These are phyloP conservation scores for Nannizzia gypsea DNA, from an alignment of 2,329 filamentous ascomycete species.

Conservation along the genomic window DNA sequence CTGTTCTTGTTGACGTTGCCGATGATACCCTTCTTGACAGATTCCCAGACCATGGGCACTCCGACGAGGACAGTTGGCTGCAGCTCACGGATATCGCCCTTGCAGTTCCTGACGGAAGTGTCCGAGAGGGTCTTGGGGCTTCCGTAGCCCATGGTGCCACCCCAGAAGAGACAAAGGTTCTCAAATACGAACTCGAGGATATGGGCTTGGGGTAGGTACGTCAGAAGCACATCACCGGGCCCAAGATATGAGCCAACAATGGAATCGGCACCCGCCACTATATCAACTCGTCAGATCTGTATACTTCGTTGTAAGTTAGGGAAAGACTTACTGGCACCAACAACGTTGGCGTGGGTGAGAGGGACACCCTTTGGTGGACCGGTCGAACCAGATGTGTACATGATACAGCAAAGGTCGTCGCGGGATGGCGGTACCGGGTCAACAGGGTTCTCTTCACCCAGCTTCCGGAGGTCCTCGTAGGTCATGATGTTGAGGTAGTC, in stretches of 20 bases:
- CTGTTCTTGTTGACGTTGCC: slow-evolving; percentile 62
- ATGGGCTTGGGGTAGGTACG: slow-evolving; percentile 87
- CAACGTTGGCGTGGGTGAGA: slow-evolving; percentile 64
- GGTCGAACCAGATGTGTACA: slow-evolving; percentile 73
- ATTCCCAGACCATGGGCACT: slow-evolving; percentile 95
- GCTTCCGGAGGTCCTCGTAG: slow-evolving; percentile 41
- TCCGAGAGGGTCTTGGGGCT: slow-evolving; percentile 83
- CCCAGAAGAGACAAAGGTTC: slow-evolving; percentile 78
- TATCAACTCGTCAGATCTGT: neutral
- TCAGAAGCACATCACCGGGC: slow-evolving; percentile 66
- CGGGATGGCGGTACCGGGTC: slow-evolving; percentile 57
- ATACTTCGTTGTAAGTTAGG: neutral
- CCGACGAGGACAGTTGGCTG: slow-evolving; percentile 81
- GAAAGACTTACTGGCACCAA: slow-evolving; percentile 57
- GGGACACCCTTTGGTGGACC: slow-evolving; percentile 76
- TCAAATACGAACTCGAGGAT: slow-evolving; percentile 96
- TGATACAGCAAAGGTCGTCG: slow-evolving; percentile 63
- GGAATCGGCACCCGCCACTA: slow-evolving; percentile 66
- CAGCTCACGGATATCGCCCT: slow-evolving; percentile 87
- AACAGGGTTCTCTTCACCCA: slow-evolving; percentile 51
- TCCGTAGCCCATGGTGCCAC: slow-evolving; percentile 79
- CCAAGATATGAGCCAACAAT: slow-evolving; percentile 69
- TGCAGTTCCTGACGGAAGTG: slow-evolving; percentile 72
- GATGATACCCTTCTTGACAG: slow-evolving; percentile 87
- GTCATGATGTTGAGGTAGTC: slow-evolving; percentile 40